Evolutionary conservation across 352 stramenopile genomes (phyloP), one percentile per base, ranked within the genome.

Genomic region (Phytophthora ramorum): DNA sequence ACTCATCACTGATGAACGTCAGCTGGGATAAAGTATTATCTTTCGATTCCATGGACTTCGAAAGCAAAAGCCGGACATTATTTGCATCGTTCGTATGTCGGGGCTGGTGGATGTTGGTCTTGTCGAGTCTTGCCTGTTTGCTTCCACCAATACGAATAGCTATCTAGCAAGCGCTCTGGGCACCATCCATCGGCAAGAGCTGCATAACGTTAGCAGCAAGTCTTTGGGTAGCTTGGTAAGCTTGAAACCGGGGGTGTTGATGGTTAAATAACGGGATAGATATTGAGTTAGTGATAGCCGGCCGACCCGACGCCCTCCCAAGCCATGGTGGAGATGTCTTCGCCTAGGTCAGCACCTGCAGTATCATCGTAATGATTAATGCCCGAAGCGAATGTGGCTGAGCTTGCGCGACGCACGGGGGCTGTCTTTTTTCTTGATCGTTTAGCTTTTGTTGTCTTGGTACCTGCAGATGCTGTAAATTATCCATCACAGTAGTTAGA

Each of bases 291-390:
- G 44, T 63, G 75, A 54, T 92, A 92, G 4, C 78, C 79, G 0
- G 84, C 81, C 16, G 80, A 90, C 28, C 84, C 84, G 13, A 91
- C 49, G 19, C 84, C 84, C 63, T 92, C 84, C 84, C 84, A 92
- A 26, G 81, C 73, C 84, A 92, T 87, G 14, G 78, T 91, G 45
- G 71, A 79, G 13, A 91, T 44, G 28, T 81, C 78, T 24, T 87
- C 78, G 26, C 79, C 81, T 58, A 90, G 56, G 24, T 89, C 78
- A 17, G 51, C 70, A n/a, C 44, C 51, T 6, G 49, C 55, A 17
- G 66, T 79, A 51, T 90, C 71, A 34, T 87, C 74, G 46, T 92
- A 92, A 52, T 92, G 72, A 40, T 88, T 91, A 38, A 90, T 57
- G 14, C 38, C 66, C 17, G 75, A 50, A 24, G 63, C 63, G 24